Base-by-base conservation (phyloP, 2,329 filamentous ascomycete genomes). In the Dothistroma septosporum region DNA sequence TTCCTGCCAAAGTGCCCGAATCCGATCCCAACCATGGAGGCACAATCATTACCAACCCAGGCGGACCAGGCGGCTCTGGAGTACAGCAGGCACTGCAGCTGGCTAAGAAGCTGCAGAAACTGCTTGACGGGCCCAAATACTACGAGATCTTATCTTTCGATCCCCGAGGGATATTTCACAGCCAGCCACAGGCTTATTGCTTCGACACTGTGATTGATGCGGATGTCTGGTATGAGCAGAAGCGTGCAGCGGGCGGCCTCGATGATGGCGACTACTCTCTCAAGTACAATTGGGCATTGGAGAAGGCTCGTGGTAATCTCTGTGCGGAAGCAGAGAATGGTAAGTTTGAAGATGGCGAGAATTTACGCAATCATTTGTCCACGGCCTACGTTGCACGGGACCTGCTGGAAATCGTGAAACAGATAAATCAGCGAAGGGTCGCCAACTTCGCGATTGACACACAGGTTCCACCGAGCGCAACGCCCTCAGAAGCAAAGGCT, bases 131-230 rank as follows among this genome's bases (percentile, higher is more conserved):
- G 9, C 59, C 63, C 6, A 76, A 71, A 54, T 75, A 76, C 59
- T 79, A 73, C 59, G 78, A 80, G 57, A 71, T 80, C 31, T 70
- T 80, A 22, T 74, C 75, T 12, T 80, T 79, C 52, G 78, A 80
- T 62, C 78, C 78, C 5, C 70, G 78, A 19, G 77, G 77, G 11
- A 73, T 79, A 31, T 76, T 74, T 32, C 65, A 68, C 54, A 74
- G 72, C 6, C 67, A 71, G 46, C 76, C 76, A 1, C 59, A 61
- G n/a, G 72, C 72, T 5, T 63, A 62, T 16, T 78, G 76, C 62
- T 73, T 76, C 61, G 66, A 70, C 16, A 59, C 58, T 46, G 57
- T 62, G 4, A 57, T 64, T 22, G 55, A 66, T 33, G 76, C 33
- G 61, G 75, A 64, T 66, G 73, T 60, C 53, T 64, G 49, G 69